phyloP scores from a whole-genome alignment of 2,329 filamentous ascomycete species.

The Zymoseptoria ardabiliae region DNA sequence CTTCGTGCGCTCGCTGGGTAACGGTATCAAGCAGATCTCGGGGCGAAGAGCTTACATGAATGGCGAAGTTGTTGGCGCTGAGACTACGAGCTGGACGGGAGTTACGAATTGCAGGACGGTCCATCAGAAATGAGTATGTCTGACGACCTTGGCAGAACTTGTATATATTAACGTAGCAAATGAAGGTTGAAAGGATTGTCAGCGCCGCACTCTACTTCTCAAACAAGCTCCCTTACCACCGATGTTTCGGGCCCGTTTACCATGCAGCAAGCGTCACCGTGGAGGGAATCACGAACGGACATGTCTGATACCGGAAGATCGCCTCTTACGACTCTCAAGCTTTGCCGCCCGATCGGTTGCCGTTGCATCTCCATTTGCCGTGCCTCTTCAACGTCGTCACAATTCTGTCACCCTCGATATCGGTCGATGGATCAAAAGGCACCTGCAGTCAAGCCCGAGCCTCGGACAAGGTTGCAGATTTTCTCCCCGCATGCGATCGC shows the following conservation, averaged over 20 bases:
- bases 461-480: neutral
- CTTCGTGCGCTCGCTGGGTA: constrained; percentile 6
- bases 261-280: too few species aligned
- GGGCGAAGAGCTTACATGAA: neutral
- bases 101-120: neutral
- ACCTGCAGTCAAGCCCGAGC: neutral
- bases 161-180: neutral
- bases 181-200: neutral
- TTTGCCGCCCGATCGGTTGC: neutral
- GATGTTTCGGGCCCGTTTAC: too few species aligned
- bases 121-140: neutral
- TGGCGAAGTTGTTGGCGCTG: neutral
- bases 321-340: neutral
- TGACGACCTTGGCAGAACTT: neutral
- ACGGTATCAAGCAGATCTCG: neutral
- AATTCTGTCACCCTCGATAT: neutral
- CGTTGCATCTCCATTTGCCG: neutral
- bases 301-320: too few species aligned
- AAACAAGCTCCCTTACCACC: too few species aligned
- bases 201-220: neutral
- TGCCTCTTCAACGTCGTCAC: neutral
- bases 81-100: neutral
- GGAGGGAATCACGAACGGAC: too few species aligned
- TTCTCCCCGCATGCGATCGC: neutral
- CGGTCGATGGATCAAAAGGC: neutral